These are phyloP conservation scores for Phyllosticta citrichinensis DNA, from an alignment of 2,329 filamentous ascomycete genomes.

Conservation along the genomic window DNA sequence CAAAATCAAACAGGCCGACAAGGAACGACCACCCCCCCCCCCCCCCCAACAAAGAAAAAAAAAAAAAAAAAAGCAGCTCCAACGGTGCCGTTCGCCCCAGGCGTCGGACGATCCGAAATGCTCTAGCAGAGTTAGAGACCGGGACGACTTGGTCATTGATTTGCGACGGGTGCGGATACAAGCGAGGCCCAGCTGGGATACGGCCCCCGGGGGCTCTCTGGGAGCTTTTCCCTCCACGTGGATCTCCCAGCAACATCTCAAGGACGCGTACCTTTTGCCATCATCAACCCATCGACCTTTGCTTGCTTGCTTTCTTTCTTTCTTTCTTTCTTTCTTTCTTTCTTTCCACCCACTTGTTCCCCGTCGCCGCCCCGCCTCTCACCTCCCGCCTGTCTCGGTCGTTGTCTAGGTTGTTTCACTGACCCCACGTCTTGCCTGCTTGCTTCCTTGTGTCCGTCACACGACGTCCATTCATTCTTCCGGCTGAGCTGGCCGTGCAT, in stretches of 20 bases:
- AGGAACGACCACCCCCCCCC: too few species aligned
- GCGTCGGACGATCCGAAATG: background rate
- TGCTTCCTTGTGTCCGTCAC: slow-evolving; percentile 6
- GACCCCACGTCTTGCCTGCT: background rate
- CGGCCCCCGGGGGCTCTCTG: background rate
- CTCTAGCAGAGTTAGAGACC: too few species aligned
- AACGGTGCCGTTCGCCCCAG: background rate
- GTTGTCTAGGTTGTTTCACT: too few species aligned
- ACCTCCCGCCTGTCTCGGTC: too few species aligned
- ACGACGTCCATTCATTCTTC: slow-evolving; percentile 3
- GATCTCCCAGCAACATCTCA: background rate
- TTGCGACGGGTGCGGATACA: background rate
- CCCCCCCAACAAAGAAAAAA: background rate
- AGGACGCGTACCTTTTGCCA: background rate
- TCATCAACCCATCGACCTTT: background rate
- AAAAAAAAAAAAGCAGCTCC: background rate
- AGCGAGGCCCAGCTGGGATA: background rate
- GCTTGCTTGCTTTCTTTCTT: background rate
- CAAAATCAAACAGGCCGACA: background rate
- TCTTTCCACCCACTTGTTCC: too few species aligned
- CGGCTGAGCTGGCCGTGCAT: slow-evolving; percentile 10
- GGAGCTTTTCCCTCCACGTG: background rate
- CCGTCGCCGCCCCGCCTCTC: too few species aligned
- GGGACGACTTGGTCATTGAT: too few species aligned
- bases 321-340: too few species aligned